Evolutionary conservation across 2,329 filamentous ascomycete genomes (phyloP), one percentile per base, ranked within the genome.

Genomic region (Pseudohalonectria lignicola): DNA sequence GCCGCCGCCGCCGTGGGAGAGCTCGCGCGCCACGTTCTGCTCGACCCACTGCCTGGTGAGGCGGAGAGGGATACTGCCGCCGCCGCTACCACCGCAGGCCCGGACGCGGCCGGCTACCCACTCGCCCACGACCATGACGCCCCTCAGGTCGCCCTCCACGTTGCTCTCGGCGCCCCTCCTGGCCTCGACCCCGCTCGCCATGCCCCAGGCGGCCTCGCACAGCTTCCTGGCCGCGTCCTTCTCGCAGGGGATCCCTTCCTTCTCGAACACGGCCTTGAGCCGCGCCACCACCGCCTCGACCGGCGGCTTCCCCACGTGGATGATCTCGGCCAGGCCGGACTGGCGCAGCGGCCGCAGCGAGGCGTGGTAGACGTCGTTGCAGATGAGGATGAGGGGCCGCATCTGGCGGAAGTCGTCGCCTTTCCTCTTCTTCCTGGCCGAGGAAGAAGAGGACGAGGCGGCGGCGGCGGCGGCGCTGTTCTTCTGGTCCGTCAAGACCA

Each of bases 321-420:
- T 80, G 29, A 96, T 79, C 56, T 98, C 92, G 0, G 90, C 92
- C 36, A 92, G 63, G 5, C 69, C 77, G 0, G 86, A 88, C 45
- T 90, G 83, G n/a, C 92, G 78, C 7, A 98, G 67, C 0, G 86
- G 87, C 20, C 87, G 76, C 30, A 98, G 69, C 16, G 88, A 85
- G 4, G 90, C 80, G 48, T 94, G 87, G 53, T 98, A 98, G 1
- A 96, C 78, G 56, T 98, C 93, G 51, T 98, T 98, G 65, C 92
- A 98, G 49, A 98, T 92, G 34, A 98, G 68, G 36, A 98, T 86
- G 21, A 98, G 67, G 0, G 92, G 92, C 33, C 92, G 74, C 61
- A 94, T 74, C 44, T 95, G 72, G 31, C 83, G 76, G 54, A 98
- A 98, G 41, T 80, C 82, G 51, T 96, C 90, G 0, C 80, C 81